These are phyloP conservation scores for Verbascum thapsus DNA, from an alignment of 257 asterid species.

Conservation along the genomic window DNA sequence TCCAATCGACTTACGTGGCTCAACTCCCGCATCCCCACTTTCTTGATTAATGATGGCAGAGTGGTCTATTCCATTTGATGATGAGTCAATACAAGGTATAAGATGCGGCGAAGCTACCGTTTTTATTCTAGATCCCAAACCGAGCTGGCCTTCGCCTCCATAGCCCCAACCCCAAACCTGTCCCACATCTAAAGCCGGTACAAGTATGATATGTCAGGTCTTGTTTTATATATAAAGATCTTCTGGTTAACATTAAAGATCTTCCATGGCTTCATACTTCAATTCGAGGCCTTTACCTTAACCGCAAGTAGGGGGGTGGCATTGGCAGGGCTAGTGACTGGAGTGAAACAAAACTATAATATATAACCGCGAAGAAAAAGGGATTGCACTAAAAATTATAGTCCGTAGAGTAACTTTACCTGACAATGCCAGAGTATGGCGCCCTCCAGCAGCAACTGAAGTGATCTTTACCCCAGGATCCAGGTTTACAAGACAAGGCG, in stretches of 20 bases:
- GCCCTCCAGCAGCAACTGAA: conserved; percentile 84
- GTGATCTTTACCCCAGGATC: conserved; percentile 71
- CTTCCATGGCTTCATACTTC: conserved; percentile 58
- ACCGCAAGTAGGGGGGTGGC: no score
- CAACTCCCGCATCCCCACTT: conserved; percentile 31
- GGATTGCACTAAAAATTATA: conserved; percentile 28
- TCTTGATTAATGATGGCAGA: conserved; percentile 37
- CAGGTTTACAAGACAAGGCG: conserved; percentile 65
- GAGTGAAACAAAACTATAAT: conserved; percentile 44
- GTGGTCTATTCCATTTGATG: conserved; percentile 47
- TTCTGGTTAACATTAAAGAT: conserved; percentile 55
- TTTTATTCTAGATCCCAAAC: conserved; percentile 73
- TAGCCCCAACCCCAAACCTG: conserved; percentile 98
- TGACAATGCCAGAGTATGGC: conserved; percentile 72
- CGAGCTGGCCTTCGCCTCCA: conserved; percentile 92
- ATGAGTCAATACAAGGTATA: conserved; percentile 59
- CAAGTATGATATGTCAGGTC: conserved; percentile 67
- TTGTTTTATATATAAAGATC: conserved; percentile 42
- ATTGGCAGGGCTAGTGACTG: no score
- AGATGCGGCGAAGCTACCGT: conserved; percentile 85
- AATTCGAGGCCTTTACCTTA: conserved; percentile 7
- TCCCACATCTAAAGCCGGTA: conserved; percentile 79
- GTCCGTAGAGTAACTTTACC: conserved; percentile 43
- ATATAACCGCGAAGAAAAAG: conserved; percentile 43
- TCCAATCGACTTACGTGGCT: conserved; percentile 41